Evolutionary conservation across 148 eudicot species (phyloP).

Genomic region (Silene latifolia): DNA sequence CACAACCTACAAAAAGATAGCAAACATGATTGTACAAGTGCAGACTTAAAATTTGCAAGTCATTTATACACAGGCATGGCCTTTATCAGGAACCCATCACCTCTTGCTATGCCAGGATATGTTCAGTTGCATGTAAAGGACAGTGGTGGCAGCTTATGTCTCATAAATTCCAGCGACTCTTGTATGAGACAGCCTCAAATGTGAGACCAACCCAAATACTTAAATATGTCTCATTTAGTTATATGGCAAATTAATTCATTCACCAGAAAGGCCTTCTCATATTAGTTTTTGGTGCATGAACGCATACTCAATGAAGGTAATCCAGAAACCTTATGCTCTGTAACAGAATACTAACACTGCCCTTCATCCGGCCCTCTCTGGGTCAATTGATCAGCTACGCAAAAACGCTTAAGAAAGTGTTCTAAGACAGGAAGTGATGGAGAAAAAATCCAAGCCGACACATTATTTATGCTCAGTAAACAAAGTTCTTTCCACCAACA

Average conservation of each 20-base stretch:
- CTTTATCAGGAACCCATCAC: not conserved
- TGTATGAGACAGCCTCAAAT: too few species aligned
- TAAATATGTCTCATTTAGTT: not conserved
- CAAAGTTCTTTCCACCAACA: not conserved
- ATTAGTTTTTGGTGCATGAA: not conserved
- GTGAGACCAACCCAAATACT: not conserved
- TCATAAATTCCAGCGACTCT: not conserved
- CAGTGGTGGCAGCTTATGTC: not conserved
- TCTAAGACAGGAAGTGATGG: not conserved
- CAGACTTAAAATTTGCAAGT: not conserved
- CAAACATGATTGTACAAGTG: not conserved
- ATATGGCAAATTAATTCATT: not conserved
- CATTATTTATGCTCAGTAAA: not conserved
- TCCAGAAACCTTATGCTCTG: not conserved
- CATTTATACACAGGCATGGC: not conserved
- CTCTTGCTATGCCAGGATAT: not conserved
- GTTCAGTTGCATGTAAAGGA: not conserved
- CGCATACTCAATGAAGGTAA: not conserved
- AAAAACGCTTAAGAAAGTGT: not conserved
- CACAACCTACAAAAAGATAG: slow-evolving; percentile 38
- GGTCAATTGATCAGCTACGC: not conserved
- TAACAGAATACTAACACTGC: not conserved
- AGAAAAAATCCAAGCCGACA: not conserved
- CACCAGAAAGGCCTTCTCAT: not conserved
- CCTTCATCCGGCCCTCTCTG: not conserved